phyloP scores from a whole-genome alignment of 345 rosid species.

The Noccaea caerulescens region DNA sequence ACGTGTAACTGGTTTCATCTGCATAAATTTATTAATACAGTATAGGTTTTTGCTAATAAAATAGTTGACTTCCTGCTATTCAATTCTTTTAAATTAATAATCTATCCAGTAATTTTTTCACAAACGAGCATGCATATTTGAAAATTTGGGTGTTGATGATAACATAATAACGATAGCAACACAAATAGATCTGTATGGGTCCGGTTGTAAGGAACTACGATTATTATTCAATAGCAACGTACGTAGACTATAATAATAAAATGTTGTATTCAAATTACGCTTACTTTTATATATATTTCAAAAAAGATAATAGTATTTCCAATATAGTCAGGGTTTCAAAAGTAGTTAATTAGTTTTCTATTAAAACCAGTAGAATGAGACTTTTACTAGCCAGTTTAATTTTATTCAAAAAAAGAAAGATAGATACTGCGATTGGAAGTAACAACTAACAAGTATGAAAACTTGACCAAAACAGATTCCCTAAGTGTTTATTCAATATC shows the following conservation, averaged over 20 bases:
- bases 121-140: too few species aligned
- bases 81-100: too few species aligned
- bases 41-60: too few species aligned
- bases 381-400: background rate
- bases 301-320: background rate
- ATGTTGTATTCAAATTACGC: background rate
- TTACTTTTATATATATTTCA: background rate
- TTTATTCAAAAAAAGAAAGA: background rate
- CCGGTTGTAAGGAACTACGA: too few species aligned
- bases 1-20: too few species aligned
- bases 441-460: slow-evolving; percentile 40
- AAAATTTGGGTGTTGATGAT: too few species aligned
- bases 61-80: too few species aligned
- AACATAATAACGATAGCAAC: too few species aligned
- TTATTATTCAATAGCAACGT: background rate
- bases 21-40: too few species aligned
- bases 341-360: background rate
- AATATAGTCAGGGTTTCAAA: slow-evolving; percentile 2
- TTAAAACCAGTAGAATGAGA: slow-evolving; percentile 5
- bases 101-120: too few species aligned
- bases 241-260: background rate
- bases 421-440: slow-evolving; percentile 12
- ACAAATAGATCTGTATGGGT: too few species aligned
- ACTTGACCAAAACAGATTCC: slow-evolving; percentile 41
- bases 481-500: slow-evolving; percentile 24